These are phyloP conservation scores for Mycena chlorophos DNA, from an alignment of 768 basidiomycete species.

Conservation along the genomic window DNA sequence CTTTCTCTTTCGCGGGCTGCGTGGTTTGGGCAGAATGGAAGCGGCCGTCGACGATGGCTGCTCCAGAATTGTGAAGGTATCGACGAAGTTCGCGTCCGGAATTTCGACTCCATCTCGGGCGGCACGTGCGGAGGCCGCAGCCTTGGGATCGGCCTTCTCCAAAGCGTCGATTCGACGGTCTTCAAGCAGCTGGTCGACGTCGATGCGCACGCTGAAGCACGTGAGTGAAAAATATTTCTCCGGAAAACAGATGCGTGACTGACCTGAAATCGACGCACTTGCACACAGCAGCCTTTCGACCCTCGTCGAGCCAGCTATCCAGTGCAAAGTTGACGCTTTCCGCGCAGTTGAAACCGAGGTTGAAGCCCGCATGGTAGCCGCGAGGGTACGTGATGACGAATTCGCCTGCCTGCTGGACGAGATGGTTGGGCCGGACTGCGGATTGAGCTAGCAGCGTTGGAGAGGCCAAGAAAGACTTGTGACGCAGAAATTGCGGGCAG, in stretches of 20 bases:
- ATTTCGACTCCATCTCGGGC: constrained; percentile 17
- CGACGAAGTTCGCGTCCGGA: too few relatives aligned
- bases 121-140: constrained; percentile 16
- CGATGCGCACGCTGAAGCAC: constrained; percentile 77
- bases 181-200: constrained; percentile 81
- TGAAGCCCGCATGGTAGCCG: constrained; percentile 97
- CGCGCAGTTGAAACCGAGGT: constrained; percentile 93
- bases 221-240: constrained; percentile 1
- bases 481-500: constrained; percentile 93
- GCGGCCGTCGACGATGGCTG: too few relatives aligned
- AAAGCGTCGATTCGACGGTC: constrained; percentile 57
- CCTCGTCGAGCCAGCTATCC: constrained; percentile 90
- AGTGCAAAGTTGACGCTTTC: constrained; percentile 97
- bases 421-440: constrained; percentile 77
- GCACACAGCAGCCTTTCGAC: constrained; percentile 76
- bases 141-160: constrained; percentile 13
- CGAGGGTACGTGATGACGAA: constrained; percentile 94
- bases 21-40: background rate
- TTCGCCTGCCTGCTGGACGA: constrained; percentile 93
- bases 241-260: constrained; percentile 6
- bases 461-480: constrained; percentile 94
- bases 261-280: constrained; percentile 76
- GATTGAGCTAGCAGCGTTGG: constrained; percentile 79
- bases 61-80: too few relatives aligned
- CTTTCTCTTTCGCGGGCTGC: constrained; percentile 22